phyloP scores from a whole-genome alignment of 805 yeast genomes.

The Cyberlindnera sargentensis region DNA sequence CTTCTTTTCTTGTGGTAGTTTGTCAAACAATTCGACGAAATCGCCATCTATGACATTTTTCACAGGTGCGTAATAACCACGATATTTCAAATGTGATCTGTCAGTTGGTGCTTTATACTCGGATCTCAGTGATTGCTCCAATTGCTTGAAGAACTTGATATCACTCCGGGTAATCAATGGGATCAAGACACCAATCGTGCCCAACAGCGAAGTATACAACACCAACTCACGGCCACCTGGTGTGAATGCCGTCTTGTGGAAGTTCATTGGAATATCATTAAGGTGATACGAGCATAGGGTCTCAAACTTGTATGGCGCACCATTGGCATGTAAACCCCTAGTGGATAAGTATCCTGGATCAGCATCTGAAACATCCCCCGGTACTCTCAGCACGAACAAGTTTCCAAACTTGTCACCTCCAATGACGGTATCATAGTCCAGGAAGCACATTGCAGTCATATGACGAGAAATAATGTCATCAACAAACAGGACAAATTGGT shows the following conservation, averaged over 20 bases:
- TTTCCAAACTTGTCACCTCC: constrained; percentile 91
- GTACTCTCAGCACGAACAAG: constrained; percentile 57
- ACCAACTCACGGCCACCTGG: constrained; percentile 62
- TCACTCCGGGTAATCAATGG: constrained; percentile 65
- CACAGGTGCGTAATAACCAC: constrained; percentile 79
- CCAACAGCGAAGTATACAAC: constrained; percentile 71
- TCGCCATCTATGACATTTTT: constrained; percentile 85
- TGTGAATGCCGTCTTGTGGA: constrained; percentile 46
- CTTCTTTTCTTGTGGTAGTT: constrained; percentile 5
- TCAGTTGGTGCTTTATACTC: constrained; percentile 34
- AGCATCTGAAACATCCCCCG: constrained; percentile 44
- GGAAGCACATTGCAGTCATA: constrained; percentile 47
- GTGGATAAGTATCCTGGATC: constrained; percentile 33
- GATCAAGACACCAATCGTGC: constrained; percentile 66
- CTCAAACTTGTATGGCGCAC: constrained; percentile 45
- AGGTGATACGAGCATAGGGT: constrained; percentile 51
- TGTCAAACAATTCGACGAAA: constrained; percentile 47
- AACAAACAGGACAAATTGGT: constrained; percentile 53
- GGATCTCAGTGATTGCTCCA: constrained; percentile 42
- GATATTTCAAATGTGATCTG: constrained; percentile 56
- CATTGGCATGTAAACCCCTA: constrained; percentile 34
- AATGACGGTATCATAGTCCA: constrained; percentile 71
- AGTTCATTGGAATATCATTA: constrained; percentile 63
- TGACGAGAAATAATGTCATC: constrained; percentile 68
- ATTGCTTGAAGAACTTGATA: constrained; percentile 44